Evolutionary conservation across 805 yeast species (phyloP).

Genomic region (Sugiyamaella marilandica): DNA sequence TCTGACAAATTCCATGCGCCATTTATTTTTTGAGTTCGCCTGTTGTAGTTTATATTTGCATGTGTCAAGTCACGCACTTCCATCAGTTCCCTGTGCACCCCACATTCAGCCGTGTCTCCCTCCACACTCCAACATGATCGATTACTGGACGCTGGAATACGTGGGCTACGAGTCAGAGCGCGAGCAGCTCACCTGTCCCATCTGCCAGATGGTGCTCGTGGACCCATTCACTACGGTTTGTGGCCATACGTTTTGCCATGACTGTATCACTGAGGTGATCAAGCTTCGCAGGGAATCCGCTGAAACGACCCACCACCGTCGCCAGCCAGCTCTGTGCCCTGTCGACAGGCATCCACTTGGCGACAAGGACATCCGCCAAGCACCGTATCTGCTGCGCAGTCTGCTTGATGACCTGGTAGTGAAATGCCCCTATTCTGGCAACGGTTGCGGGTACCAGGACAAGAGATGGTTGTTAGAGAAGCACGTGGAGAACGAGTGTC

Average conservation of each 20-base stretch:
- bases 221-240: slow-evolving; percentile 59
- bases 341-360: slow-evolving; percentile 51
- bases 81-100: neutral
- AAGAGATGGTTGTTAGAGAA: slow-evolving; percentile 53
- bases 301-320: neutral
- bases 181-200: slow-evolving; percentile 45
- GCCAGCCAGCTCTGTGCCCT: slow-evolving; percentile 43
- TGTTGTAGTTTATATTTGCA: too few species aligned
- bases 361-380: slow-evolving; percentile 34
- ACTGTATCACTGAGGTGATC: slow-evolving; percentile 38
- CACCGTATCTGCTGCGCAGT: slow-evolving; percentile 55
- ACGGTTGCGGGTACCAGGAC: slow-evolving; percentile 58
- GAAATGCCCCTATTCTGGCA: slow-evolving; percentile 43
- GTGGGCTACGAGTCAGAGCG: slow-evolving; percentile 12
- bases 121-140: slow-evolving; percentile 14
- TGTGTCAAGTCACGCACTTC: too few species aligned
- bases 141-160: slow-evolving; percentile 30
- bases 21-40: too few species aligned
- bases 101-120: neutral
- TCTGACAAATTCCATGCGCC: too few species aligned
- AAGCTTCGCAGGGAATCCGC: slow-evolving; percentile 8
- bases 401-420: slow-evolving; percentile 59
- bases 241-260: slow-evolving; percentile 63
- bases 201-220: slow-evolving; percentile 62
- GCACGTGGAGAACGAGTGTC: slow-evolving; percentile 44